These are phyloP conservation scores for Coprinellus aureogranulatus DNA, from an alignment of 768 basidiomycete species.

Conservation along the genomic window DNA sequence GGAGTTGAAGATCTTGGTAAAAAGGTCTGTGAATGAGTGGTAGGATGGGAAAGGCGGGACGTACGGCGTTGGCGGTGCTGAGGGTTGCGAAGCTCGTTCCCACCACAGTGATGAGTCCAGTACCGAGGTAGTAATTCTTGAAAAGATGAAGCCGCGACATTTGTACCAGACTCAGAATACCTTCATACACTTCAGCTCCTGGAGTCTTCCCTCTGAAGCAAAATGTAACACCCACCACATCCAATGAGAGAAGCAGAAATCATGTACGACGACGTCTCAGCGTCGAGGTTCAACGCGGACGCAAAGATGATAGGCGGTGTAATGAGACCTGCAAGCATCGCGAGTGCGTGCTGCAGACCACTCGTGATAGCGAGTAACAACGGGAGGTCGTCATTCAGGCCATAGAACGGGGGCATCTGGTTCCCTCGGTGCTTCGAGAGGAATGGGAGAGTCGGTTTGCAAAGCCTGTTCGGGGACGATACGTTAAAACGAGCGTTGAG, in stretches of 20 bases:
- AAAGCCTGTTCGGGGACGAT: conserved; percentile 48
- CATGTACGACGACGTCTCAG: conserved; percentile 66
- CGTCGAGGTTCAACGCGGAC: conserved; percentile 56
- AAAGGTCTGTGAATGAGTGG: neutral
- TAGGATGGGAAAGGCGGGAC: conserved; percentile 17
- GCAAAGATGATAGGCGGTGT: conserved; percentile 83
- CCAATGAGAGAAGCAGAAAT: conserved; percentile 78
- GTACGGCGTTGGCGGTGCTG: conserved; percentile 65
- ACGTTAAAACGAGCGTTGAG: neutral
- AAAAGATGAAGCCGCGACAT: conserved; percentile 69
- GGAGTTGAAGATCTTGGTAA: conserved; percentile 60
- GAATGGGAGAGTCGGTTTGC: conserved; percentile 67
- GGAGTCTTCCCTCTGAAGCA: neutral
- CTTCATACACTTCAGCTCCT: conserved; percentile 29
- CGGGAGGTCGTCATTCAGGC: conserved; percentile 68
- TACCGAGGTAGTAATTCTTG: conserved; percentile 66
- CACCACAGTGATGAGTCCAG: conserved; percentile 79
- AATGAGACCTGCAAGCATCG: conserved; percentile 81
- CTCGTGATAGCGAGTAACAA: conserved; percentile 69
- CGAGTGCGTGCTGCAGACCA: conserved; percentile 74
- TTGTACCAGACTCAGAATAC: conserved; percentile 73
- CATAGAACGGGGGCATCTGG: conserved; percentile 68
- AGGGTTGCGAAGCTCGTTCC: conserved; percentile 81
- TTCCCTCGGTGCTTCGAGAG: conserved; percentile 32
- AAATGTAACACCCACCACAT: conserved; percentile 50